Percentiles rank a stretch among this genome's conserved stretches.
Conservation (phyloP, 768 basidiomycete species). For the Trametes cingulata region DNA sequence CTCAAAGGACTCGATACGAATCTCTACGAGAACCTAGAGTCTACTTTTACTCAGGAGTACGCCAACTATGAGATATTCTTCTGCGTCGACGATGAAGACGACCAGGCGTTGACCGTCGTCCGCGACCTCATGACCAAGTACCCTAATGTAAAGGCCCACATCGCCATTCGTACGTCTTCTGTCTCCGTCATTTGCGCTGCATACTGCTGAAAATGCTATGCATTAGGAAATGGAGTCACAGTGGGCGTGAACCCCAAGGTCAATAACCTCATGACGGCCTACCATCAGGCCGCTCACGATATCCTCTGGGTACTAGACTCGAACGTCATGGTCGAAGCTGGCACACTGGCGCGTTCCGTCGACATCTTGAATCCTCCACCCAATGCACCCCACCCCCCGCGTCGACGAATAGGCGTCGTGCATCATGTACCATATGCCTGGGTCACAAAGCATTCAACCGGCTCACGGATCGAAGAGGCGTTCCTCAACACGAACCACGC, state of each 20-base stretch:
- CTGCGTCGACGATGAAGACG: slow-evolving; percentile 84
- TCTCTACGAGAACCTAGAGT: slow-evolving; percentile 94
- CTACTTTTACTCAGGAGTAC: slow-evolving; percentile 90
- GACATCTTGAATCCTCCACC: slow-evolving; percentile 60
- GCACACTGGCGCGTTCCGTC: slow-evolving; percentile 83
- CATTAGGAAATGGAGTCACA: slow-evolving; percentile 65
- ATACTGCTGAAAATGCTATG: background rate
- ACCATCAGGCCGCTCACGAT: slow-evolving; percentile 77
- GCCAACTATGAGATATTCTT: slow-evolving; percentile 90
- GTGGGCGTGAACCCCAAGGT: slow-evolving; percentile 97
- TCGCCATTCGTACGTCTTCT: slow-evolving; percentile 78
- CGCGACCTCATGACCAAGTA: slow-evolving; percentile 76
- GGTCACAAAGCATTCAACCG: slow-evolving; percentile 66
- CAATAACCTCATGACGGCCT: slow-evolving; percentile 90
- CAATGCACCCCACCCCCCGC: slow-evolving; percentile 33
- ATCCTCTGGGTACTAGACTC: slow-evolving; percentile 98
- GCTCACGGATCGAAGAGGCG: slow-evolving; percentile 86
- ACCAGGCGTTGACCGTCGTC: slow-evolving; percentile 87
- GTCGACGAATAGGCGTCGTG: slow-evolving; percentile 72
- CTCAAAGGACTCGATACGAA: slow-evolving; percentile 95
- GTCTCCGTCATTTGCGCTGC: background rate
- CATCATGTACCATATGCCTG: slow-evolving; percentile 95
- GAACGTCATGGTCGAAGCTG: slow-evolving; percentile 78
- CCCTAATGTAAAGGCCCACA: slow-evolving; percentile 66
- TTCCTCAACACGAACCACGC: slow-evolving; percentile 98